These are phyloP conservation scores for Stagonosporopsis cucurbitacearum DNA, from an alignment of 2,329 filamentous ascomycete species.

Conservation along the genomic window DNA sequence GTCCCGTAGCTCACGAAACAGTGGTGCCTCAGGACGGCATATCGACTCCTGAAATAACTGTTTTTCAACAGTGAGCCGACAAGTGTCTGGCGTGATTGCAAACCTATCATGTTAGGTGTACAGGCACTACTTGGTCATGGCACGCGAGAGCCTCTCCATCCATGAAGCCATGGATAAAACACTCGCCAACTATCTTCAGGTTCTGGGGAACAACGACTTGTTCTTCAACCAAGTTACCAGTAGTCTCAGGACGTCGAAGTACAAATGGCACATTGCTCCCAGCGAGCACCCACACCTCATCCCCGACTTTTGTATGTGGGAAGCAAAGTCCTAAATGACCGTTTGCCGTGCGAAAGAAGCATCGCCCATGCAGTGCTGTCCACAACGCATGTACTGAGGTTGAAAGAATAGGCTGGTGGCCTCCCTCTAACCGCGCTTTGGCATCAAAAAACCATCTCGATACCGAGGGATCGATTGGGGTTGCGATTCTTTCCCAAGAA, in stretches of 20 bases:
- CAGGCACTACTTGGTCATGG: not conserved
- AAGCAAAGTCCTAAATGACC: conserved; percentile 2
- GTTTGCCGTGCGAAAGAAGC: not conserved
- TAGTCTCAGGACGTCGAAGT: not conserved
- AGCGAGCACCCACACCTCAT: conserved; percentile 11
- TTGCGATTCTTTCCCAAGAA: not conserved
- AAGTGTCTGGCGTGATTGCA: not conserved
- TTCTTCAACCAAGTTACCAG: not conserved
- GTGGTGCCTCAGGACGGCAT: too few species aligned
- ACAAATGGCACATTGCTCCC: conserved; percentile 5
- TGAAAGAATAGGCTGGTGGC: not conserved
- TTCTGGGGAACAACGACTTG: not conserved
- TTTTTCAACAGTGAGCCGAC: not conserved
- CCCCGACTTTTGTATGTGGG: not conserved
- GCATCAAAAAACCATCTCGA: not conserved
- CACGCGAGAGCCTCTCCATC: conserved; percentile 1
- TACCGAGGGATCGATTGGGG: not conserved
- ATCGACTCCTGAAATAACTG: too few species aligned
- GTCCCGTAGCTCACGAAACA: not conserved
- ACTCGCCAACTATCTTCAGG: not conserved
- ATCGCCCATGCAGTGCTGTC: not conserved
- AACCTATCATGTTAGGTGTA: not conserved
- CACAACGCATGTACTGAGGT: not conserved
- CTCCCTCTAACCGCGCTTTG: not conserved
- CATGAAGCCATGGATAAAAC: conserved; percentile 5